phyloP scores from a whole-genome alignment of 805 yeast genomes.

The Maudiozyma bulderi region DNA sequence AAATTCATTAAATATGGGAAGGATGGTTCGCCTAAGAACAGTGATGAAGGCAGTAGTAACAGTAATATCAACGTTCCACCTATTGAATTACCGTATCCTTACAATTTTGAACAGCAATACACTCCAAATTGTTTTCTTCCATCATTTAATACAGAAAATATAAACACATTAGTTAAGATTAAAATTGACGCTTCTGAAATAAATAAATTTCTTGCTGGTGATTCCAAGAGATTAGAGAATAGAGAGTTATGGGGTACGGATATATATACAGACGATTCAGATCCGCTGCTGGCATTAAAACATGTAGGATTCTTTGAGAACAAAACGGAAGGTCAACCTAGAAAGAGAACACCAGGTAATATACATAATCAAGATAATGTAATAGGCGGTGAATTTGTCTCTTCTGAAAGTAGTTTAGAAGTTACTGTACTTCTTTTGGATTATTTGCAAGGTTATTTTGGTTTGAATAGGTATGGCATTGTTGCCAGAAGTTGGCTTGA shows the following conservation, averaged over 20 bases:
- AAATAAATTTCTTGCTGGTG: slow-evolving; percentile 7
- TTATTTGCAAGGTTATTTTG: slow-evolving; percentile 50
- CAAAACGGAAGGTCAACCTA: slow-evolving; percentile 16
- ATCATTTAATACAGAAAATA: slow-evolving; percentile 8
- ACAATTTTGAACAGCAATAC: not conserved
- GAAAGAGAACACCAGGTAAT: slow-evolving; percentile 35
- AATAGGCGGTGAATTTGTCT: slow-evolving; percentile 16
- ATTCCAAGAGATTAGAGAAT: slow-evolving; percentile 34
- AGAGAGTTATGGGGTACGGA: slow-evolving; percentile 83
- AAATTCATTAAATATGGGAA: not conserved
- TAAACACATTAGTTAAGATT: slow-evolving; percentile 18
- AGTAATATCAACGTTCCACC: not conserved
- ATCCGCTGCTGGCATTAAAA: slow-evolving; percentile 59
- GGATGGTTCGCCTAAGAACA: not conserved
- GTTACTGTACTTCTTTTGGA: slow-evolving; percentile 50
- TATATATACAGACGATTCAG: slow-evolving; percentile 89
- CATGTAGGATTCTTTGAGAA: slow-evolving; percentile 60
- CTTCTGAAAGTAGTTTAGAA: slow-evolving; percentile 24
- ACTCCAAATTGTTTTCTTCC: slow-evolving; percentile 25
- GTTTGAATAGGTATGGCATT: slow-evolving; percentile 58
- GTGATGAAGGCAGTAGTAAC: not conserved
- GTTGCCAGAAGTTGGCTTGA: slow-evolving; percentile 65
- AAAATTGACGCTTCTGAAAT: slow-evolving; percentile 18
- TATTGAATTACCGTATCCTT: slow-evolving; percentile 3
- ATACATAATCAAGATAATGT: slow-evolving; percentile 25